Evolutionary conservation across 306 rosid species (phyloP), one percentile per base, ranked within the genome.

Genomic region (Pueraria montana): DNA sequence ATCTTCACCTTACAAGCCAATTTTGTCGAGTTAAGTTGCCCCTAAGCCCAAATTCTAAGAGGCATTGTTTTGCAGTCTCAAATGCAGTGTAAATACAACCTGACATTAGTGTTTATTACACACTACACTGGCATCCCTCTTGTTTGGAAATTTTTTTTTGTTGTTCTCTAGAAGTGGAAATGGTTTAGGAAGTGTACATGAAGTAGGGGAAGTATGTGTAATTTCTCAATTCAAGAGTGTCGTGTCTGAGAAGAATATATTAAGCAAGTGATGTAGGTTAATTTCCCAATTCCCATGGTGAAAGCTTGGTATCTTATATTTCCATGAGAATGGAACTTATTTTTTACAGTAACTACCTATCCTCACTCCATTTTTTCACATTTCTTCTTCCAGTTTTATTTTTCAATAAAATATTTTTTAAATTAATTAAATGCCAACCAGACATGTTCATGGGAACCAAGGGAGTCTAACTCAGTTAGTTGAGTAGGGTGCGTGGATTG

Each of bases 101-200:
- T 34, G 78, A 69, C 2, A 21, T 11, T 34, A 9, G 48, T 18
- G 67, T 76, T 36, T 62, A 48, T 20, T 6, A 12, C 70, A 12
- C 76, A 38, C 56, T 34, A 27, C 70, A 66, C 27, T 53, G 59
- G 43, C 14, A 52, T 46, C 52, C 52, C 38, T 24, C 62, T 75
- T 66, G 65, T 34, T 82, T 64, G 62, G 8, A 68, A 74, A 64
- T 23, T 36, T 52, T 62, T 32, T 38, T 68, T 2, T 4, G 12
- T 68, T 48, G 23, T 9, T 40, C 13, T 21, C 59, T 76, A 42
- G 43, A 68, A 42, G 85, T 65, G 61, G 40, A 50, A 75, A 75
- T 65, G 70, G 27, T 26, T n/a, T 52, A 64, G 68, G 46, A 49
- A 80, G 21, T 20, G 53, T 74, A 12, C 34, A n/a, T n/a, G n/a